Evolutionary conservation across 139 green algal species (phyloP), one percentile per base, ranked within the genome.

Genomic region (Chlamydomonas sphaeroides): DNA sequence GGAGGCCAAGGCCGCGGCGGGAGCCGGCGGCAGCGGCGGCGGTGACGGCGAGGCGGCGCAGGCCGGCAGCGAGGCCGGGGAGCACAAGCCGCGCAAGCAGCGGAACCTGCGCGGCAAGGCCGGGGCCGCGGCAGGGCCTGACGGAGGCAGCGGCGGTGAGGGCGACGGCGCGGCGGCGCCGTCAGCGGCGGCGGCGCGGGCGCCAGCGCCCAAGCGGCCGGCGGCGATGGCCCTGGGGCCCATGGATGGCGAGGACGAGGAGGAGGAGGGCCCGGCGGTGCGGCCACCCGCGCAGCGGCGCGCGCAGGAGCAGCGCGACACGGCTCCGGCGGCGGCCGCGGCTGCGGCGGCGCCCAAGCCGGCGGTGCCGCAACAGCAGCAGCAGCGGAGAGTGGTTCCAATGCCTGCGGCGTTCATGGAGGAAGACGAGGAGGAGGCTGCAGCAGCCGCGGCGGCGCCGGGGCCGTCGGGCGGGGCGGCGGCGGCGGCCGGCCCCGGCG

Each of bases 401-500:
- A 61, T 69, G 39, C 74, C 74, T 2, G 74, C 74, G 5, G 74
- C 74, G 8, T 80, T 80, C 39, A n/a, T 80, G 3, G 74, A 80
- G n/a, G 74, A 80, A 25, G 74, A 80, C 30, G 74, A 80, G 32
- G 74, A 80, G 26, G 74, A 36, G n/a, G 59, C 18, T 3, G 59
- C 59, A 17, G 74, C 74, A 18, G 74, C 57, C 3, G 57, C 28
- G 5, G 57, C 39, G 1, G 72, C 39, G 26, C 48, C 72, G 36
- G 72, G 26, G 28, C 26, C 57, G 26, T 35, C 53, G 1, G 68
- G n/a, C 6, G 33, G 35, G 65, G 38, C 38, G 25, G 25, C 38
- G 0, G 30, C 30, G 30, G n/a, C 30, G 8, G 72, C 56, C 6
- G 56, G 56, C 2, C 56, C 56, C 0, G 74, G 17, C 15, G 56